Evolutionary conservation across 768 basidiomycete species (phyloP), one percentile per base, ranked within the genome.

Genomic region (Rhizopogon rudus): DNA sequence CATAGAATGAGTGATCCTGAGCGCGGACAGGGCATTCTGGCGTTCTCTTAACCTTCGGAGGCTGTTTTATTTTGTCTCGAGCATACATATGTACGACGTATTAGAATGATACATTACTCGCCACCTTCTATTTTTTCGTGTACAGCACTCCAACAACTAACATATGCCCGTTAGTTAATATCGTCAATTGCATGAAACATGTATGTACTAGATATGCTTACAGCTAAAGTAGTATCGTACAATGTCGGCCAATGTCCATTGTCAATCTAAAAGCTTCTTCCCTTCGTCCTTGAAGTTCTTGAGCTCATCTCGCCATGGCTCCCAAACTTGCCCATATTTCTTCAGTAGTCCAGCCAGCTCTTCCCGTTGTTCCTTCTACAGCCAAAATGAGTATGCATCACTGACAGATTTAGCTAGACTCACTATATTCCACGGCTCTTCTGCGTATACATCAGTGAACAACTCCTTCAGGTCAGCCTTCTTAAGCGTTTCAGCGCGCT

Each of bases 321-420:
- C 88, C 88, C 87, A 94, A 2, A 75, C 77, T n/a, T 82, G 65
- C 1, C 93, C 92, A 60, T 96, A 98, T 69, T 97, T 97, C 70
- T 76, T 82, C 57, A 97, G 63, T 22, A 98, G 74, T 35, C 77
- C 61, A 17, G 77, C 74, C 29, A 98, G 77, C 63, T 97, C 95
- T 54, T 83, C 82, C 51, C 88, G 76, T 68, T 98, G 93, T 68
- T 95, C 93, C 62, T 69, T 82, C 93, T 95, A 62, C 14, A 50
- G 39, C 40, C 42, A 28, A 20, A 53, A 35, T 44, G 31, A 37
- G 28, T 31, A 53, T 37, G 14, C n/a, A 55, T 39, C 33, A 44
- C 13, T 37, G 22, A 57, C 33, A 22, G 29, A 45, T 25, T 25
- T 45, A 57, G 55, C 53, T 39, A 31, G 45, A 78, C 91, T 66